phyloP scores from a whole-genome alignment of 345 rosid genomes.

The Aquilaria sinensis region DNA sequence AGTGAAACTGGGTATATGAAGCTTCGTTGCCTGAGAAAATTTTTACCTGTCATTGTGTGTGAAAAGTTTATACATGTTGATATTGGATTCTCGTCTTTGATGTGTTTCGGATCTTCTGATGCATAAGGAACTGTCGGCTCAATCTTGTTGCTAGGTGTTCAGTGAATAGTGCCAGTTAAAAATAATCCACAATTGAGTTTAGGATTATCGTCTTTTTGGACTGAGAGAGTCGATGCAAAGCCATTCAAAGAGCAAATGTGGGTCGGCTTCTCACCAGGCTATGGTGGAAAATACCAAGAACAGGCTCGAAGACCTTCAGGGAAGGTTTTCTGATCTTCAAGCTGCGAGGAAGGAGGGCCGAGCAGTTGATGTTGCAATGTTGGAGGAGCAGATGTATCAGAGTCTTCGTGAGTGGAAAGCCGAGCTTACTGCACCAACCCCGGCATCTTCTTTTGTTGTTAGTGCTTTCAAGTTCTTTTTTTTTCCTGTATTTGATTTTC shows the following conservation, averaged over 20 bases:
- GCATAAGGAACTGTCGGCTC: too few relatives aligned
- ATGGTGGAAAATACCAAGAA: conserved; percentile 55
- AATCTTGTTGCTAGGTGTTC: too few relatives aligned
- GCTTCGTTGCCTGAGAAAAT: too few relatives aligned
- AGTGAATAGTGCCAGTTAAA: too few relatives aligned
- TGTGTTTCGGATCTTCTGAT: too few relatives aligned
- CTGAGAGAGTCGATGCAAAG: conserved; percentile 27
- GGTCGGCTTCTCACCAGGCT: conserved; percentile 39
- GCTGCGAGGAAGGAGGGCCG: conserved; percentile 61
- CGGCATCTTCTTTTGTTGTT: conserved; percentile 61
- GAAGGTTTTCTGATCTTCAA: conserved; percentile 47
- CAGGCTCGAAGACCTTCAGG: conserved; percentile 52
- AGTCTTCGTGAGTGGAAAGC: conserved; percentile 65
- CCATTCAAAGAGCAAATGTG: conserved; percentile 39
- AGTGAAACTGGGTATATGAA: too few relatives aligned
- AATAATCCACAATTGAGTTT: neutral
- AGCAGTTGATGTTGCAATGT: conserved; percentile 33
- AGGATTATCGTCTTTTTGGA: neutral
- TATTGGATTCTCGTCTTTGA: too few relatives aligned
- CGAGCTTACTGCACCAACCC: conserved; percentile 60
- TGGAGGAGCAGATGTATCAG: conserved; percentile 69
- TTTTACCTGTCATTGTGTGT: too few relatives aligned
- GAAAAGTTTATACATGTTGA: too few relatives aligned
- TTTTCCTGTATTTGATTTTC: neutral
- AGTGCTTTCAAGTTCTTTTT: conserved; percentile 17